Percentiles rank a stretch among this genome's conserved stretches.
Evolutionary conservation across 2,329 filamentous ascomycete species (phyloP).

Genomic region (Aspergillus spinulosporus): DNA sequence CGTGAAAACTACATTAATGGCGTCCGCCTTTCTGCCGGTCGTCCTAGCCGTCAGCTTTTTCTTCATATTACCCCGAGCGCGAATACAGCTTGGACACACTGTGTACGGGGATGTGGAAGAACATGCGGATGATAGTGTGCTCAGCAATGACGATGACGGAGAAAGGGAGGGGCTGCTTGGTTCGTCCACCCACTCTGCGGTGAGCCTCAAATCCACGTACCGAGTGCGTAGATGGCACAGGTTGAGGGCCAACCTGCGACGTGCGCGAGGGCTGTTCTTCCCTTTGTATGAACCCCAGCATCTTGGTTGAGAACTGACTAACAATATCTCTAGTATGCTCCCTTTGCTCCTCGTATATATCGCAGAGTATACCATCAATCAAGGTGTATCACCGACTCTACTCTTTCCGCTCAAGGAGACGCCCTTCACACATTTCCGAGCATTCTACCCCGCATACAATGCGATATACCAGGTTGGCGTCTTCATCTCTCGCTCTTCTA

Average conservation of each 20-base stretch:
- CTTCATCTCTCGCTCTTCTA: conserved; percentile 89
- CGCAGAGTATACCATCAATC: conserved; percentile 96
- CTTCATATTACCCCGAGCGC: conserved; percentile 68
- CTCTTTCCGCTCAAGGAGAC: conserved; percentile 76
- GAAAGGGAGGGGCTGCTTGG: conserved; percentile 36
- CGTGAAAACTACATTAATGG: conserved; percentile 71
- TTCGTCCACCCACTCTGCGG: conserved; percentile 20
- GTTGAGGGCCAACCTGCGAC: conserved; percentile 59
- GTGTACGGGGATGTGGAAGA: conserved; percentile 49
- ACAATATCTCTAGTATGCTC: conserved; percentile 63
- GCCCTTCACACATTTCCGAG: conserved; percentile 78
- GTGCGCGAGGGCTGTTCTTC: conserved; percentile 69
- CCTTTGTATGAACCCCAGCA: conserved; percentile 55
- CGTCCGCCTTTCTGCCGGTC: conserved; percentile 76
- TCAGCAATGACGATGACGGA: conserved; percentile 24
- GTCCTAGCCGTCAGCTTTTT: conserved; percentile 88
- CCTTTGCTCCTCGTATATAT: conserved; percentile 90
- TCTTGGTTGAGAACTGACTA: conserved; percentile 2
- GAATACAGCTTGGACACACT: conserved; percentile 59
- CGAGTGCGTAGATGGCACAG: conserved; percentile 33
- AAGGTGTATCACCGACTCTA: conserved; percentile 85
- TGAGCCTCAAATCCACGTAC: conserved; percentile 23
- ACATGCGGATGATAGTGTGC: conserved; percentile 38
- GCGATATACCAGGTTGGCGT: conserved; percentile 95
- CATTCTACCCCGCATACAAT: conserved; percentile 92